These are phyloP conservation scores for Fonsecaea pedrosoi DNA, from an alignment of 2,329 filamentous ascomycete genomes.

Conservation along the genomic window DNA sequence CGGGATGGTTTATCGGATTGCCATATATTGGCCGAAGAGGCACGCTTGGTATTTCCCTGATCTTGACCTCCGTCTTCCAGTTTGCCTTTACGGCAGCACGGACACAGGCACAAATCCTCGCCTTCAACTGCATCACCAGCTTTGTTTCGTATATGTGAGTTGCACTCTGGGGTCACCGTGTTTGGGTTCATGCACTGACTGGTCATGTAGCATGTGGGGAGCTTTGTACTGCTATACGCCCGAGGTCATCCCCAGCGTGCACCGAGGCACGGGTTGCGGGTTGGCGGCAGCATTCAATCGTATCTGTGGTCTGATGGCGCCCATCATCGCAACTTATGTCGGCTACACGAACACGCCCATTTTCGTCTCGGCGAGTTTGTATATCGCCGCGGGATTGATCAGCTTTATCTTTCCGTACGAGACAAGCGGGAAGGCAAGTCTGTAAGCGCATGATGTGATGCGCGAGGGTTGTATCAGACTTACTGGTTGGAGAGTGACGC, in stretches of 20 bases:
- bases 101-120: constrained; percentile 67
- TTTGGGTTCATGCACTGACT: neutral
- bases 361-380: constrained; percentile 47
- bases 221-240: constrained; percentile 80
- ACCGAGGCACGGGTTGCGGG: constrained; percentile 76
- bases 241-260: constrained; percentile 69
- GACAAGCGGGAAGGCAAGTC: constrained; percentile 30
- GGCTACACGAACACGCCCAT: constrained; percentile 43
- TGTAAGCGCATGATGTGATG: constrained; percentile 8
- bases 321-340: constrained; percentile 54
- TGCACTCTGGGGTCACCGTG: constrained; percentile 53
- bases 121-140: constrained; percentile 71
- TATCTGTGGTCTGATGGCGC: constrained; percentile 75
- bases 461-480: neutral
- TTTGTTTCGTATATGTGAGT: constrained; percentile 67
- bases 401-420: constrained; percentile 30
- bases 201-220: constrained; percentile 47
- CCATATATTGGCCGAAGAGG: constrained; percentile 71
- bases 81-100: constrained; percentile 75
- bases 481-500: neutral
- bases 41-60: constrained; percentile 68
- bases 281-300: constrained; percentile 73
- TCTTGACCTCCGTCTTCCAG: constrained; percentile 70
- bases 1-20: constrained; percentile 69
- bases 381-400: constrained; percentile 38